Percentiles rank a stretch among this genome's conserved stretches.
Evolutionary conservation across 163 green algal species (phyloP).

Genomic region (Volvox carteri): DNA sequence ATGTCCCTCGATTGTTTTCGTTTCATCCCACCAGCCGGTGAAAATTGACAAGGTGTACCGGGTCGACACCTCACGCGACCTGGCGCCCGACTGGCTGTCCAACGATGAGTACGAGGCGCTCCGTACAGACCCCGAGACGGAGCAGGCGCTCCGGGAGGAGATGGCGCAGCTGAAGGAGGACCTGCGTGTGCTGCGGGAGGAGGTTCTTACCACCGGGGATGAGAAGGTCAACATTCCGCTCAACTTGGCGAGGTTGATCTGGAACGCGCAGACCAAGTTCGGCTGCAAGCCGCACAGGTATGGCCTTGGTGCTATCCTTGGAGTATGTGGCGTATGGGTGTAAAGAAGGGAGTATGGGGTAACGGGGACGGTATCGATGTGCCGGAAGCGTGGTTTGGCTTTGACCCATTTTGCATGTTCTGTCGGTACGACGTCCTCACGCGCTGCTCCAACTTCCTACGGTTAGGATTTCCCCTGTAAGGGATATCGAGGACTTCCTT

Average conservation of each 20-base stretch:
- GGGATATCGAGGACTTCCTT: too few relatives aligned
- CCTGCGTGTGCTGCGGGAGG: conserved; percentile 51
- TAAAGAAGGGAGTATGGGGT: too few relatives aligned
- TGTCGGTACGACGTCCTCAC: too few relatives aligned
- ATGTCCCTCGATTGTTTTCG: too few relatives aligned
- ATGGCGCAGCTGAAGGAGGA: conserved; percentile 39
- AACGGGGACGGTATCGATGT: too few relatives aligned
- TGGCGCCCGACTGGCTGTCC: conserved; percentile 79
- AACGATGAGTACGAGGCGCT: conserved; percentile 76
- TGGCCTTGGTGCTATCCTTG: too few relatives aligned
- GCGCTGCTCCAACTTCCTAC: too few relatives aligned
- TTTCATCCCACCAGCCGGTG: too few relatives aligned
- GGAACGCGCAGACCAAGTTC: conserved; percentile 95
- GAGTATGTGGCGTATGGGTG: too few relatives aligned
- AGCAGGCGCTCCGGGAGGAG: conserved; percentile 55
- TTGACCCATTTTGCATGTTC: too few relatives aligned
- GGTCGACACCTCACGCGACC: conserved; percentile 50
- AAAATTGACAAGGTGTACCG: conserved; percentile 51
- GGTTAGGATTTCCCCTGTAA: too few relatives aligned
- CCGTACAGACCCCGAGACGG: conserved; percentile 67
- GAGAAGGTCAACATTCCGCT: conserved; percentile 91
- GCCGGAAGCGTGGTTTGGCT: too few relatives aligned
- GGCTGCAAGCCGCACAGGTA: conserved; percentile 75
- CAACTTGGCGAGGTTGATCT: conserved; percentile 94
- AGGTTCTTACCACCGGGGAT: conserved; percentile 88